Percentiles rank a stretch among this genome's conserved stretches.
Evolutionary conservation across 2,329 filamentous ascomycete genomes (phyloP).

Genomic region (Aspergillus transmontanensis): DNA sequence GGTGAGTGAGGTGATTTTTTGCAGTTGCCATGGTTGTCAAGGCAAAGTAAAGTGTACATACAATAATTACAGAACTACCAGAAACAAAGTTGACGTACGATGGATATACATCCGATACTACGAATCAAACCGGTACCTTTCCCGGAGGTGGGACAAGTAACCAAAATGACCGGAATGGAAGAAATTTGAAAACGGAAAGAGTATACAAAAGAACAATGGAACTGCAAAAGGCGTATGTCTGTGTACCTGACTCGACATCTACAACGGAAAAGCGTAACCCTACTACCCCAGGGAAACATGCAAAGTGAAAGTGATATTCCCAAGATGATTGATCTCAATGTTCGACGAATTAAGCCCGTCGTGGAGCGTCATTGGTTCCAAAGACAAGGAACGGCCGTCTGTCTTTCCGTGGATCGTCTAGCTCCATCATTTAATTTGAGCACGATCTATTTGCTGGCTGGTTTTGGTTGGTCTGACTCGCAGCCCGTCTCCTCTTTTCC

Average conservation of each 20-base stretch:
- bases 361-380: slow-evolving; percentile 14
- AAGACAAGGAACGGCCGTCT: slow-evolving; percentile 24
- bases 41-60: neutral
- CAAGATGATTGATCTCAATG: slow-evolving; percentile 3
- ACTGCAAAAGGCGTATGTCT: neutral
- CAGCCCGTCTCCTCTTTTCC: slow-evolving; percentile 10
- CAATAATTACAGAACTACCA: neutral
- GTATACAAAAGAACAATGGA: neutral
- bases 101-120: neutral
- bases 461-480: slow-evolving; percentile 17
- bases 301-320: neutral
- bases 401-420: slow-evolving; percentile 23
- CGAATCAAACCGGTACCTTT: neutral
- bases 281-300: neutral
- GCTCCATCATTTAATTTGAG: slow-evolving; percentile 18
- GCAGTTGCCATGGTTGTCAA: neutral
- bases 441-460: slow-evolving; percentile 18
- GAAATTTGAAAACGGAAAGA: neutral
- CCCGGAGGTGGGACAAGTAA: neutral
- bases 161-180: neutral
- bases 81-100: neutral
- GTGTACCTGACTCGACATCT: neutral
- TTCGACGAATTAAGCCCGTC: slow-evolving; percentile 1
- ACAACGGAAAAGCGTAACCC: neutral
- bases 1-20: neutral